Base-by-base conservation (phyloP, 2,329 filamentous ascomycete species). In the Atkinsonella hypoxylon region DNA sequence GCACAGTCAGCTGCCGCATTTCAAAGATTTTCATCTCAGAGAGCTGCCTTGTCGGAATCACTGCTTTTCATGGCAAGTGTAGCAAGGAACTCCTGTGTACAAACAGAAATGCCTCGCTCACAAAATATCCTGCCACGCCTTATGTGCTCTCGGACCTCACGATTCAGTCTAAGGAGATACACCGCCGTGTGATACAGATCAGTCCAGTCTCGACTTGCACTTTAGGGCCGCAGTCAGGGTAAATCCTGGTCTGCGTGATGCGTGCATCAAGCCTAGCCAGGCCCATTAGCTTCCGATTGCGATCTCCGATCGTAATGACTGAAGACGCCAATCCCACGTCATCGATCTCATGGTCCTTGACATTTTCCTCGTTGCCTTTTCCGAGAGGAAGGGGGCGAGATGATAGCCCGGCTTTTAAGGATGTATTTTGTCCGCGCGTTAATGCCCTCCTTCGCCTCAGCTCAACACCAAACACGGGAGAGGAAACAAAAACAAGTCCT, bases 401-500 rank as follows among this genome's bases (percentile, higher is more conserved):
- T 63, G 77, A 79, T 45, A 78, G 73, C 72, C 80, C 87, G 88
- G 81, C 81, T 95, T 96, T 96, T 95, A 77, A 75, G 77, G 88
- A 94, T 83, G 88, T 90, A 70, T 81, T 95, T 96, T 95, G 87
- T 85, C 78, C 87, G 87, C 77, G 82, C 75, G 72, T 62, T 63
- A 71, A 73, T 69, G 82, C 85, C 84, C 81, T 83, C 79, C 79
- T 68, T 65, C 64, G 61, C 64, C 61, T 62, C 64, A 63, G 59
- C 50, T 59, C 49, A 12, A 39, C 44, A 55, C 58, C 60, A 61
- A 34, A 55, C 58, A 64, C 61, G 62, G 81, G 81, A 82, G 85
- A 83, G 86, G 84, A 90, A 85, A 74, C 85, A 95, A 95, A 96
- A 89, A 93, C 87, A 73, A 82, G 84, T 95, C 88, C 83, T 75